Evolutionary conservation across 768 basidiomycete genomes (phyloP).

Genomic region (Naganishia randhawae): DNA sequence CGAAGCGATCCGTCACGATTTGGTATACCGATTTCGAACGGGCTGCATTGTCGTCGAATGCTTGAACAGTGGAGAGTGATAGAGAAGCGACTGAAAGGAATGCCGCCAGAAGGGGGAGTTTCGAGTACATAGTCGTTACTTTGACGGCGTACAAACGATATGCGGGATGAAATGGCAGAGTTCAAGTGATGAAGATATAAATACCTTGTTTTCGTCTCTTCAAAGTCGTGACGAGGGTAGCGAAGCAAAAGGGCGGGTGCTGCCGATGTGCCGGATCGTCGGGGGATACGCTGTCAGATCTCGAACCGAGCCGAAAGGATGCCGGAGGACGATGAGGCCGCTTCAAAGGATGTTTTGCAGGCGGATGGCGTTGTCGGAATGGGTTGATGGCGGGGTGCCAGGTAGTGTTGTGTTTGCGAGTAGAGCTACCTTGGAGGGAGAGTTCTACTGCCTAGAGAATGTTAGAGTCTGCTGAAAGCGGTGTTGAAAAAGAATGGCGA

Average conservation of each 20-base stretch:
- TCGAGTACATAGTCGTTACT: not conserved
- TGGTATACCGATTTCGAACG: conserved; percentile 30
- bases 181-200: not conserved
- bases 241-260: not conserved
- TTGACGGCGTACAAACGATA: not conserved
- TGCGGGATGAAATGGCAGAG: not conserved
- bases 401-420: too few species aligned
- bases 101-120: conserved; percentile 2
- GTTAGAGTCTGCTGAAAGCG: not conserved
- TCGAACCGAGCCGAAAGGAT: not conserved
- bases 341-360: conserved; percentile 2
- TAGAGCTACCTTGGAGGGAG: not conserved
- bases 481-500: not conserved
- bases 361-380: too few species aligned
- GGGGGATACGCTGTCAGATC: not conserved
- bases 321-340: not conserved
- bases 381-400: too few species aligned
- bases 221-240: not conserved
- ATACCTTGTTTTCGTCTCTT: not conserved
- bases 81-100: conserved; percentile 3
- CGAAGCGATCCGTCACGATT: conserved; percentile 51
- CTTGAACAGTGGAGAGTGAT: not conserved
- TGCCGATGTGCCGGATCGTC: not conserved
- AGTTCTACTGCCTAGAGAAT: not conserved
- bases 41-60: conserved; percentile 22